Evolutionary conservation across 1,284 basidiomycete genomes (phyloP).

Genomic region (Chondrostereum purpureum): DNA sequence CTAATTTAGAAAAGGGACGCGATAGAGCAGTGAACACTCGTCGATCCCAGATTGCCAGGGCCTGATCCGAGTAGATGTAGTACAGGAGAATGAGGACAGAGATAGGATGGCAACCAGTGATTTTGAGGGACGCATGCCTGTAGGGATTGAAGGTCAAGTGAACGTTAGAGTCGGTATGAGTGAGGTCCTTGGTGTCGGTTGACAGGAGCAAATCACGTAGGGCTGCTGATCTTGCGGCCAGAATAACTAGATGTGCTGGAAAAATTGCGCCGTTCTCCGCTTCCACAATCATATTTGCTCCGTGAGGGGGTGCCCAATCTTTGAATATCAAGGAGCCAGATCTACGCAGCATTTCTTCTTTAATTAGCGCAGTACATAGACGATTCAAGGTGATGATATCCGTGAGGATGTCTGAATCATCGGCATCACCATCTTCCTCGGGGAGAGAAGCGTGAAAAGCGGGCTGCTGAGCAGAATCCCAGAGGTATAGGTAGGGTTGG

Average conservation of each 20-base stretch:
- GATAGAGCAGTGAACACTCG: slow-evolving; percentile 52
- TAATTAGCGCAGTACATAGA: slow-evolving; percentile 32
- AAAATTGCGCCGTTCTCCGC: slow-evolving; percentile 33
- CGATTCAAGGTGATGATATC: slow-evolving; percentile 42
- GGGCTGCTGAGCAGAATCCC: slow-evolving; percentile 1
- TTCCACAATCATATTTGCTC: slow-evolving; percentile 60
- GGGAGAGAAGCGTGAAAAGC: not conserved
- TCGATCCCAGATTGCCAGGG: slow-evolving; percentile 82
- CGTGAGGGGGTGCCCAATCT: slow-evolving; percentile 27
- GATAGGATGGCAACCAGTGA: slow-evolving; percentile 54
- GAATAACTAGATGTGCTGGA: slow-evolving; percentile 62
- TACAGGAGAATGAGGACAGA: slow-evolving; percentile 74
- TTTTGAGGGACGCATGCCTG: slow-evolving; percentile 23
- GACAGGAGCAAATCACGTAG: slow-evolving; percentile 38
- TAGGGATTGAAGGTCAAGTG: slow-evolving; percentile 27
- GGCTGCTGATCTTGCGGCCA: slow-evolving; percentile 53
- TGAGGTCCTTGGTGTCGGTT: slow-evolving; percentile 13
- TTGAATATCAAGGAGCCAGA: not conserved
- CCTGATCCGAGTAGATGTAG: slow-evolving; percentile 85
- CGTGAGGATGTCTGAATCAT: slow-evolving; percentile 33
- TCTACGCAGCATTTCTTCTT: slow-evolving; percentile 13
- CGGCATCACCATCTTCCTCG: slow-evolving; percentile 30
- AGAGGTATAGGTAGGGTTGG: slow-evolving; percentile 44
- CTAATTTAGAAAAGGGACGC: slow-evolving; percentile 27
- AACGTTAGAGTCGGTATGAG: slow-evolving; percentile 27